Conservation (phyloP, 1,139 yeast genomes). For the Hansenula lynferdii region DNA sequence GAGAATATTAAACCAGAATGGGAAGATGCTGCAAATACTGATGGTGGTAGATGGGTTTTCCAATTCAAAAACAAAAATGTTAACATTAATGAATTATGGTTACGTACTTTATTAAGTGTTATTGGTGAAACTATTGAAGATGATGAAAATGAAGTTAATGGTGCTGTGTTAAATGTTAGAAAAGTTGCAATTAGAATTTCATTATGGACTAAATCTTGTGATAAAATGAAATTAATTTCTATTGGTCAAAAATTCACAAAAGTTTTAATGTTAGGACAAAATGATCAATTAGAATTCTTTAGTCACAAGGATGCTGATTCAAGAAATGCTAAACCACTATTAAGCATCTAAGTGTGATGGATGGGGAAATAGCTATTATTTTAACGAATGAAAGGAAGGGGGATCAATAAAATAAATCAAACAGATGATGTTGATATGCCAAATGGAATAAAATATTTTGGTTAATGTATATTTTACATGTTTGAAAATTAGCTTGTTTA, state of each 20-base stretch:
- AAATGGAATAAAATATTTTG: too few relatives aligned
- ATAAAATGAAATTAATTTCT: conserved; percentile 53
- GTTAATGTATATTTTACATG: too few relatives aligned
- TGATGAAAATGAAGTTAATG: conserved; percentile 84
- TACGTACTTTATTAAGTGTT: conserved; percentile 81
- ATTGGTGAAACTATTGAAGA: conserved; percentile 96
- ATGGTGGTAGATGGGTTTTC: conserved; percentile 95
- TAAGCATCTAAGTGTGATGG: conserved; percentile 2
- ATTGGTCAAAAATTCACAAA: conserved; percentile 87
- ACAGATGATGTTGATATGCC: too few relatives aligned
- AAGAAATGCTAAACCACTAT: conserved; percentile 24
- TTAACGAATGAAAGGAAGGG: background rate
- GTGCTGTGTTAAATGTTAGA: conserved; percentile 89
- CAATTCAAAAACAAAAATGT: conserved; percentile 59
- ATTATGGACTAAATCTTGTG: conserved; percentile 87
- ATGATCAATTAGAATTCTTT: conserved; percentile 71
- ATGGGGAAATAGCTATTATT: background rate
- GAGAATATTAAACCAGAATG: conserved; percentile 97
- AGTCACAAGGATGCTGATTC: conserved; percentile 55
- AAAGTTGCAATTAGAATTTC: conserved; percentile 80
- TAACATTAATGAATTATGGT: conserved; percentile 88
- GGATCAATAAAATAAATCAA: too few relatives aligned
- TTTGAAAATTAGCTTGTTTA: too few relatives aligned
- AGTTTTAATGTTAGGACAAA: conserved; percentile 63
- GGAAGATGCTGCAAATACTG: conserved; percentile 87